Evolutionary conservation across 1,284 basidiomycete genomes (phyloP), one percentile per base, ranked within the genome.

Genomic region (Agaricales sp.): DNA sequence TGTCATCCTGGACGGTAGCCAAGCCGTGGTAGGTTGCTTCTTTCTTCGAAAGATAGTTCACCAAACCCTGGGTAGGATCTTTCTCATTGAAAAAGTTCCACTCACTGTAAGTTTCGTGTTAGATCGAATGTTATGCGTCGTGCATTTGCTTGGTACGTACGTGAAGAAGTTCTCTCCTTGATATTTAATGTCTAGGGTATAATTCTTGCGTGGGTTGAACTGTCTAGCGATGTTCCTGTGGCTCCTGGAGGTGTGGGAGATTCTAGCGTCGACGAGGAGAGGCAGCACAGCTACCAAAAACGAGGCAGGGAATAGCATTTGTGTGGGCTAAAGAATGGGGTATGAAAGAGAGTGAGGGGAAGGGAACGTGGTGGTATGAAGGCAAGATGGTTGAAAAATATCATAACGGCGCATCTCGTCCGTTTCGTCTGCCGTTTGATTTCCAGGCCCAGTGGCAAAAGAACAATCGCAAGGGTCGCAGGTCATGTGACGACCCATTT

Each of bases 21-120:
- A 89, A 71, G 3, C 71, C 69, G 30, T 73, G 66, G 11, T 61
- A 55, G 45, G 64, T 63, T 2, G 82, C 82, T 22, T 70, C 63
- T 3, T 65, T 58, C 52, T 65, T 61, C 45, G 59, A 63, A 54
- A 75, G 64, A 61, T 78, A 88, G 44, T 73, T 67, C 38, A 86
- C 84, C 30, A 63, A 63, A 19, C 84, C 86, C 50, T 75, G 63
- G 1, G 86, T 88, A 2, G 86, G 86, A 59, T 89, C 86, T 4
- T 61, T 14, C 4, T 54, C 62, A n/a, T 67, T 68, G 63, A 76
- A 84, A 67, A 81, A 86, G 39, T 76, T 60, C 77, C 78, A 87
- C 43, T 71, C 57, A 48, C 82, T 85, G 52, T 23, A 37, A 19
- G 45, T 25, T 6, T n/a, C n/a, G n/a, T n/a, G n/a, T n/a, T n/a